Conservation (phyloP, 495 filamentous ascomycete species). For the Penicillium chermesinum region DNA sequence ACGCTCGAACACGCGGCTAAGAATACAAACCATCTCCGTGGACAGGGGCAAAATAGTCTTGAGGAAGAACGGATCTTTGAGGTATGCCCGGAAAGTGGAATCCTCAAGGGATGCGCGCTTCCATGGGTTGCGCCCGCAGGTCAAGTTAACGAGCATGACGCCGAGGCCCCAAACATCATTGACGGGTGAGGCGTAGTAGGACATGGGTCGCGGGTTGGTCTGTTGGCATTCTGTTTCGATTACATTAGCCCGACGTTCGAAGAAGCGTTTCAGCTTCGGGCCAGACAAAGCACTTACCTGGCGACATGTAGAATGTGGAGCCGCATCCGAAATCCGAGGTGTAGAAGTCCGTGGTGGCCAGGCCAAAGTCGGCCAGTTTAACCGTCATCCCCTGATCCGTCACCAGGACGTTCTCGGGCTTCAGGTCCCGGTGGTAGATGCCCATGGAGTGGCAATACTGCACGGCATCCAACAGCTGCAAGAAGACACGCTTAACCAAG, state of each 20-base stretch:
- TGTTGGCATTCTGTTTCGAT: slow-evolving; percentile 80
- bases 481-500: slow-evolving; percentile 80
- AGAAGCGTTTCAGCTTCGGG: neutral
- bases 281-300: slow-evolving; percentile 59
- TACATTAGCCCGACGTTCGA: slow-evolving; percentile 17
- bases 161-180: slow-evolving; percentile 99
- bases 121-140: slow-evolving; percentile 98
- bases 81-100: slow-evolving; percentile 89
- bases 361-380: slow-evolving; percentile 95
- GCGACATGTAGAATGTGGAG: slow-evolving; percentile 98
- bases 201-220: slow-evolving; percentile 66
- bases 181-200: slow-evolving; percentile 82
- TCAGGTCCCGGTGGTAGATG: slow-evolving; percentile 96
- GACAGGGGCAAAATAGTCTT: slow-evolving; percentile 91
- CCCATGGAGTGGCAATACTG: slow-evolving; percentile 88
- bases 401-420: slow-evolving; percentile 97
- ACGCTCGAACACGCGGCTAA: slow-evolving; percentile 84
- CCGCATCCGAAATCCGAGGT: slow-evolving; percentile 97
- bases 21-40: slow-evolving; percentile 79
- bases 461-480: slow-evolving; percentile 97
- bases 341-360: slow-evolving; percentile 75
- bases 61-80: slow-evolving; percentile 80
- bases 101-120: slow-evolving; percentile 90
- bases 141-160: slow-evolving; percentile 95
- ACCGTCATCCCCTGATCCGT: slow-evolving; percentile 80